Evolutionary conservation across 352 stramenopile genomes (phyloP), one percentile per base, ranked within the genome.

Genomic region (Phytophthora palmivora): DNA sequence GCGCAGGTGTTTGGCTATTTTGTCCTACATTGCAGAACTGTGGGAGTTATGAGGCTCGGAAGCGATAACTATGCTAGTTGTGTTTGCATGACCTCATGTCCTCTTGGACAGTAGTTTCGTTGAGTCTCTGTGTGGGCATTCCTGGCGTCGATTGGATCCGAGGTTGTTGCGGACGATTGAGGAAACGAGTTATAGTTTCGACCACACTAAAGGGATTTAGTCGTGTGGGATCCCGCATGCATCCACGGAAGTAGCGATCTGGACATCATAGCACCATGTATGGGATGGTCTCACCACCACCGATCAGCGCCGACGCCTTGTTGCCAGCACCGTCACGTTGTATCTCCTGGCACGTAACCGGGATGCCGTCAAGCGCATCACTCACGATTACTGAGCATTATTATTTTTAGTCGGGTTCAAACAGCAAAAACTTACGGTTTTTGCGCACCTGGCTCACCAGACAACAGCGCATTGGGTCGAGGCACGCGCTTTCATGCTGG

Each of bases 351-450:
- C 30, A 34, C 30, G 30, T 7, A n/a, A n/a, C n/a, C 1, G 6
- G 3, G 24, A 28, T 3, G 24, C 3, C 24, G 24, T 28, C 6
- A 6, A 28, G 24, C 52, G 30, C 30, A 33, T 56, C 56, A 38
- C 34, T 15, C 41, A 7, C 11, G 33, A 2, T 56, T 56, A 21
- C 36, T n/a, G n/a, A n/a, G n/a, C n/a, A n/a, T 33, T 37, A 46
- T 24, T 57, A 46, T 47, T 33, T 51, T 52, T 50, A 52, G 39
- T 33, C 19, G n/a, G n/a, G 15, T 58, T 68, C 60, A 34, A 58
- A 69, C 61, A 64, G 61, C 19, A 58, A 70, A 70, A 68, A 30
- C 46, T 69, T 63, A 54, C 60, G 26, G 60, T 63, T 69, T n/a
- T 12, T n/a, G n/a, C n/a, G n/a, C n/a, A n/a, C n/a, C n/a, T 28